Evolutionary conservation across 2,329 filamentous ascomycete species (phyloP).

Genomic region (Nothophoma quercina): DNA sequence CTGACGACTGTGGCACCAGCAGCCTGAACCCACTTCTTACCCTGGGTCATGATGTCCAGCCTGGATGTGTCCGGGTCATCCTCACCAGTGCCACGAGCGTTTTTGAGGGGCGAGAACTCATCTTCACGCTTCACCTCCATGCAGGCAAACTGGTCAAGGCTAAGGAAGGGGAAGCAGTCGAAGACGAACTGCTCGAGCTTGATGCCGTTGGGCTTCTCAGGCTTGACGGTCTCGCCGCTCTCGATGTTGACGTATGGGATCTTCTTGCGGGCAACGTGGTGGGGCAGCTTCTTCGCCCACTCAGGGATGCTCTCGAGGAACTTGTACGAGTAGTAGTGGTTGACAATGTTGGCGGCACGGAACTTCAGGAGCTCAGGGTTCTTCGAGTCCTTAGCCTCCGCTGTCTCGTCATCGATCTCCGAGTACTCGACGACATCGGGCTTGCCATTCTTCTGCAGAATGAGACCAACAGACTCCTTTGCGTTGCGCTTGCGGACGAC

Average conservation of each 20-base stretch:
- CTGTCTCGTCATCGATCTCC: conserved; percentile 89
- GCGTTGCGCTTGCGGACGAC: conserved; percentile 98
- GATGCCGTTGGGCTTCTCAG: conserved; percentile 94
- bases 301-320: conserved; percentile 91
- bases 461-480: conserved; percentile 93
- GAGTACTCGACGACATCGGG: conserved; percentile 99
- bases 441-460: conserved; percentile 92
- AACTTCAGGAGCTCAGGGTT: conserved; percentile 87
- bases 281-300: conserved; percentile 86
- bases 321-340: conserved; percentile 97
- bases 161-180: conserved; percentile 91
- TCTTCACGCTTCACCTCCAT: conserved; percentile 97
- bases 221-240: conserved; percentile 83
- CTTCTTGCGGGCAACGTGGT: conserved; percentile 98
- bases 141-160: conserved; percentile 88
- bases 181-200: conserved; percentile 99
- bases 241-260: conserved; percentile 83
- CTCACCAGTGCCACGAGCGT: conserved; percentile 79
- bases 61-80: conserved; percentile 95
- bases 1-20: conserved; percentile 79
- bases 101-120: conserved; percentile 98
- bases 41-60: conserved; percentile 87
- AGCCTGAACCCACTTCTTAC: conserved; percentile 81
- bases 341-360: conserved; percentile 98
- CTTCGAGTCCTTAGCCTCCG: conserved; percentile 85